Conservation (phyloP, 2,329 filamentous ascomycete species). For the Ramichloridium luteum region DNA sequence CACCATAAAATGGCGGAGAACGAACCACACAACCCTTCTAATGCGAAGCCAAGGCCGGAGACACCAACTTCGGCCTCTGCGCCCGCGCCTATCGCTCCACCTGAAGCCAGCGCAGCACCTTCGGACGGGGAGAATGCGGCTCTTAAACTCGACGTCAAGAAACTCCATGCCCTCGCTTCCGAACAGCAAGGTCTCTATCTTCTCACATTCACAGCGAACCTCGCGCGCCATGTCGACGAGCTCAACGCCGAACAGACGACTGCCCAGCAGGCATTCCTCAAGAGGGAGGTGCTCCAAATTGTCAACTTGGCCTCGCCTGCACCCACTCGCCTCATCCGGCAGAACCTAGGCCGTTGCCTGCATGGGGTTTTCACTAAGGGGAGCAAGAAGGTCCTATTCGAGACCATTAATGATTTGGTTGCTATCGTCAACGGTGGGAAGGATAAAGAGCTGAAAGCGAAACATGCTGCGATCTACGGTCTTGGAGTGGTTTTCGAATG, state of each 20-base stretch:
- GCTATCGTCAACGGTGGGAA: conserved; percentile 62
- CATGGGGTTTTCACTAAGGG: conserved; percentile 72
- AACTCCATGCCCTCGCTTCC: conserved; percentile 75
- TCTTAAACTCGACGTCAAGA: conserved; percentile 68
- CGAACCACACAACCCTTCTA: too few species aligned
- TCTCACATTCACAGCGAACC: conserved; percentile 71
- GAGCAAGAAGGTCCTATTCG: conserved; percentile 82
- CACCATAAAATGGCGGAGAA: not conserved
- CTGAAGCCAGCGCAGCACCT: too few species aligned
- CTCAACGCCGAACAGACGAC: conserved; percentile 71
- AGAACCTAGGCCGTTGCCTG: conserved; percentile 76
- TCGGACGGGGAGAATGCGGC: too few species aligned
- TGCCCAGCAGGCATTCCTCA: conserved; percentile 79
- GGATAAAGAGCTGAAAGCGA: conserved; percentile 66
- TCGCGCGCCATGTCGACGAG: conserved; percentile 65
- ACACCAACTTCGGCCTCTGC: too few species aligned
- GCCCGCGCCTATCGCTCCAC: too few species aligned
- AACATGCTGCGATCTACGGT: conserved; percentile 78
- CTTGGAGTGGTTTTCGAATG: conserved; percentile 79
- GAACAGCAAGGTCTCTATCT: conserved; percentile 96
- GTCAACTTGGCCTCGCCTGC: conserved; percentile 69
- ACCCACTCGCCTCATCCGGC: conserved; percentile 78
- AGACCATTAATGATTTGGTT: conserved; percentile 83
- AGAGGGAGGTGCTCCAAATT: conserved; percentile 89
- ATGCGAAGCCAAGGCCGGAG: too few species aligned